phyloP scores from a whole-genome alignment of 192 early-diverging fungal genomes.

The Dissophora ornata region DNA sequence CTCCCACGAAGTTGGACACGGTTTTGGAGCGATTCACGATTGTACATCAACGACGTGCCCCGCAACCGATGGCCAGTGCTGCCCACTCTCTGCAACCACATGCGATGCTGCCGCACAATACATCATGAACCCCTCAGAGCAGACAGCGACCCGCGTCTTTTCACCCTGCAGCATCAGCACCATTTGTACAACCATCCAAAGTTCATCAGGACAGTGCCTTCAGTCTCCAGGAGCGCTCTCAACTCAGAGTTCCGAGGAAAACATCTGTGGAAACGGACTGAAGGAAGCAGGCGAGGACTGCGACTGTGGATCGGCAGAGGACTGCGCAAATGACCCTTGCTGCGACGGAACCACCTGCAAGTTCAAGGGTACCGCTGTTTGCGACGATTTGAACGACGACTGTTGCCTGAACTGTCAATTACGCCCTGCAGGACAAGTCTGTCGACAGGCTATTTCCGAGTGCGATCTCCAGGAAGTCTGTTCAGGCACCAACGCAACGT shows the following conservation, averaged over 20 bases:
- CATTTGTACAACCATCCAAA: constrained; percentile 44
- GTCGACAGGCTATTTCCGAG: constrained; percentile 76
- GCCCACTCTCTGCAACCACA: constrained; percentile 74
- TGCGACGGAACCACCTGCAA: constrained; percentile 87
- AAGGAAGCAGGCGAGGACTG: constrained; percentile 91
- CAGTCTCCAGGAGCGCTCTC: constrained; percentile 40
- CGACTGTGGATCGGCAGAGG: constrained; percentile 81
- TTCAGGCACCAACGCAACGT: constrained; percentile 74
- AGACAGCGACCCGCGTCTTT: constrained; percentile 69
- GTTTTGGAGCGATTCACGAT: constrained; percentile 91
- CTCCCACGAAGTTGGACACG: constrained; percentile 96
- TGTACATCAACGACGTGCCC: constrained; percentile 77
- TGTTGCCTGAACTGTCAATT: constrained; percentile 85
- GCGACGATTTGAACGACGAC: constrained; percentile 83
- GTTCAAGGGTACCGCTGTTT: constrained; percentile 78
- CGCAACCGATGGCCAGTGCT: constrained; percentile 58
- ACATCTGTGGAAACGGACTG: constrained; percentile 96
- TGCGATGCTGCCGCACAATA: constrained; percentile 75
- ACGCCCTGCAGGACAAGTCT: constrained; percentile 67
- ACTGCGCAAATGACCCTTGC: constrained; percentile 81
- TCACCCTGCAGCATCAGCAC: constrained; percentile 59
- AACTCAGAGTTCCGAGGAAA: constrained; percentile 44
- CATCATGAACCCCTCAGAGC: constrained; percentile 84
- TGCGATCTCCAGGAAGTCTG: constrained; percentile 88
- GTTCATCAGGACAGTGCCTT: constrained; percentile 41